phyloP scores from a whole-genome alignment of 2,329 filamentous ascomycete species.

The Cladosporium halotolerans region DNA sequence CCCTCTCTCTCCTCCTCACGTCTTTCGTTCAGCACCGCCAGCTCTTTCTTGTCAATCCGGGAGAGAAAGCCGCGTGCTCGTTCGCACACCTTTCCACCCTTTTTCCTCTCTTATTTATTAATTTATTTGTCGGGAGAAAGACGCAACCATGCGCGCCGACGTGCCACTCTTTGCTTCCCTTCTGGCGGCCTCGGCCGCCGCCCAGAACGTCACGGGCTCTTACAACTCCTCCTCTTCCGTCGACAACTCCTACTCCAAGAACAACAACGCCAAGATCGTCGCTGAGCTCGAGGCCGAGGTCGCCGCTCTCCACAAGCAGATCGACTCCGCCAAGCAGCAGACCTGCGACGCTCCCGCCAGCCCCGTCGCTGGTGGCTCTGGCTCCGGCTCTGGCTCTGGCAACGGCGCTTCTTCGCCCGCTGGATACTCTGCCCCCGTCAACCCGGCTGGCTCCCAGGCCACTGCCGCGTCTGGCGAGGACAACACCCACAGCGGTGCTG shows the following conservation, averaged over 20 bases:
- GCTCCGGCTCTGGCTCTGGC: conserved; percentile 39
- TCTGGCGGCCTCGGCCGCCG: conserved; percentile 12
- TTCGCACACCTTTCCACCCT: neutral
- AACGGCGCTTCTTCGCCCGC: conserved; percentile 63
- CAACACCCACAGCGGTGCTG: neutral
- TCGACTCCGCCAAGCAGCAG: conserved; percentile 4
- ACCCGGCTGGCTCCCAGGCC: conserved; percentile 72
- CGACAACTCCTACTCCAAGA: conserved; percentile 8
- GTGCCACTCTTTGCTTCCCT: conserved; percentile 13
- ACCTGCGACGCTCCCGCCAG: conserved; percentile 2
- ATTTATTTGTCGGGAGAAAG: conserved; percentile 5
- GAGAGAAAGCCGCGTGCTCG: conserved; percentile 1
- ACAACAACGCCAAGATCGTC: conserved; percentile 9
- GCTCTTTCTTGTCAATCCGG: conserved; percentile 2
- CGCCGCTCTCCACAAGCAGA: conserved; percentile 8
- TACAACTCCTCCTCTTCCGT: neutral
- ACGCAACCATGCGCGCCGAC: conserved; percentile 13
- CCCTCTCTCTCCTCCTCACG: conserved; percentile 8
- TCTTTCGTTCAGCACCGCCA: conserved; percentile 7
- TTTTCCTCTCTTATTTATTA: conserved; percentile 5
- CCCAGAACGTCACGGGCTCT: conserved; percentile 1
- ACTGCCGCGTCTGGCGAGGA: conserved; percentile 36
- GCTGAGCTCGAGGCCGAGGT: conserved; percentile 12
- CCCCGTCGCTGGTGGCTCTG: conserved; percentile 3
- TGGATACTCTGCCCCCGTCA: conserved; percentile 46